phyloP scores from a whole-genome alignment of 768 basidiomycete species.

The Hypholoma sublateritium region DNA sequence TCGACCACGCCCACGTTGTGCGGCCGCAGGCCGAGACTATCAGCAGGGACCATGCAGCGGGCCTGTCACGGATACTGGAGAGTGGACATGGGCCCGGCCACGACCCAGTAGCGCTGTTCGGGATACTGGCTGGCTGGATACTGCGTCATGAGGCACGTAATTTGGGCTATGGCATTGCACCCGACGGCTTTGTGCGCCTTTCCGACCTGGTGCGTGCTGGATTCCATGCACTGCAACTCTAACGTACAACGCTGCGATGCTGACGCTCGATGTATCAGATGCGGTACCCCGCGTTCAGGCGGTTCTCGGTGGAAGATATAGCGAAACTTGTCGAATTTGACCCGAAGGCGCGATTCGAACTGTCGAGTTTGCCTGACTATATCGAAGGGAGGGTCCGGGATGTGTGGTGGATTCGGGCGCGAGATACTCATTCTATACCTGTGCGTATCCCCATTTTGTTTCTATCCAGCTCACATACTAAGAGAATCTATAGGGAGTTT shows the following conservation, averaged over 20 bases:
- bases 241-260: not conserved
- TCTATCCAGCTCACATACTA: not conserved
- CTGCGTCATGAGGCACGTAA: constrained; percentile 20
- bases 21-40: not conserved
- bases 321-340: constrained; percentile 16
- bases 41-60: not conserved
- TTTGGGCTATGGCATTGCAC: constrained; percentile 19
- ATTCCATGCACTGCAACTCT: not conserved
- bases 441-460: constrained; percentile 11
- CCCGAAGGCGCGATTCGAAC: constrained; percentile 20
- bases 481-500: constrained; percentile 13
- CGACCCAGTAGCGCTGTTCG: constrained; percentile 8
- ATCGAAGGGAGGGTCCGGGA: constrained; percentile 16
- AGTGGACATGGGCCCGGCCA: too few species aligned
- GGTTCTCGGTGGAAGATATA: constrained; percentile 13
- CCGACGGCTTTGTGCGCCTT: constrained; percentile 77
- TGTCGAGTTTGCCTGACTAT: constrained; percentile 22
- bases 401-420: constrained; percentile 27
- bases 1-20: not conserved
- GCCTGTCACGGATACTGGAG: not conserved
- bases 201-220: constrained; percentile 60
- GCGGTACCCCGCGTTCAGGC: constrained; percentile 9
- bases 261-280: constrained; percentile 2
- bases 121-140: constrained; percentile 10
- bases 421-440: constrained; percentile 19